phyloP scores from a whole-genome alignment of 371 early-diverging fungal genomes.

The Apophysomyces variabilis region DNA sequence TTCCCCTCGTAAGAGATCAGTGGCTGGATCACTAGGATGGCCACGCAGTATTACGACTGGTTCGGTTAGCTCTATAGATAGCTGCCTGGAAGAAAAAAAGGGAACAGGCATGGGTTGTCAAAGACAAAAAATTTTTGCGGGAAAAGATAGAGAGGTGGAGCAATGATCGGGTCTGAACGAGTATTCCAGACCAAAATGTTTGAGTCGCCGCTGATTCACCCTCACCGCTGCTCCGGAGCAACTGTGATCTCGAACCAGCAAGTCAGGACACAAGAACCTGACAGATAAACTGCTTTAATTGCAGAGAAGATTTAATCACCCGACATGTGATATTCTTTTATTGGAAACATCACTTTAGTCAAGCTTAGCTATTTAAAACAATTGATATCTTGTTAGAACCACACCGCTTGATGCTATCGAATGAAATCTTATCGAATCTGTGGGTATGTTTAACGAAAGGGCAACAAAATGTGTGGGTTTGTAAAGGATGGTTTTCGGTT shows the following conservation, averaged over 20 bases:
- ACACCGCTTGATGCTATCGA: too few relatives aligned
- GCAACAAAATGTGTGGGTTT: too few relatives aligned
- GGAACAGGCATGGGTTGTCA: constrained; percentile 31
- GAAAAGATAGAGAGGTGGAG: background rate
- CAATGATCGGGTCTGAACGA: constrained; percentile 1
- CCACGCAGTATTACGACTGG: constrained; percentile 38
- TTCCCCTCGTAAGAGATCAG: constrained; percentile 37
- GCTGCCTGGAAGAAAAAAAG: constrained; percentile 31
- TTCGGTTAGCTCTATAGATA: constrained; percentile 39
- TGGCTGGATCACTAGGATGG: constrained; percentile 35
- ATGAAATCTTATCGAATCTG: too few relatives aligned
- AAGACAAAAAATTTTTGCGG: background rate
- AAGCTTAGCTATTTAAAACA: background rate
- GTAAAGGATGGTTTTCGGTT: too few relatives aligned
- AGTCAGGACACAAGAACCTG: too few relatives aligned
- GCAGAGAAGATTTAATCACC: too few relatives aligned
- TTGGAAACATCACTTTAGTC: background rate
- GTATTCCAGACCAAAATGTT: constrained; percentile 1
- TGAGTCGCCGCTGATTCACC: background rate
- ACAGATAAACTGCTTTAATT: too few relatives aligned
- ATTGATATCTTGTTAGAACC: background rate
- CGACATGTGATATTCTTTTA: too few relatives aligned
- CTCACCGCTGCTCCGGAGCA: constrained; percentile 1
- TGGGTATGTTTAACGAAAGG: too few relatives aligned
- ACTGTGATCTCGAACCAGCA: too few relatives aligned